phyloP scores from a whole-genome alignment of 164 flowering plant genomes.

The Brasenia schreberi region DNA sequence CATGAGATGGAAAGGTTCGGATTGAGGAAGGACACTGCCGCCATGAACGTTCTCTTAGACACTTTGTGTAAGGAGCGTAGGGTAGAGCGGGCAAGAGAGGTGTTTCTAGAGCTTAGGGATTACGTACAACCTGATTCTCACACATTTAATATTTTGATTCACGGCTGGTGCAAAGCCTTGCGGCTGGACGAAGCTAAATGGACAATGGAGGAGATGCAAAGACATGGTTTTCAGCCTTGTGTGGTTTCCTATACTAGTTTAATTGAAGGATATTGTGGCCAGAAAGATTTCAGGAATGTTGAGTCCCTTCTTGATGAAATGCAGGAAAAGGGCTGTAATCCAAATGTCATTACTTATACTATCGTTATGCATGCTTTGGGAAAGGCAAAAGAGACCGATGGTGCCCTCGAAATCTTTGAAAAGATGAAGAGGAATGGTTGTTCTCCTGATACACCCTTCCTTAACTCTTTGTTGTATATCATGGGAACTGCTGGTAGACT shows the following conservation, averaged over 20 bases:
- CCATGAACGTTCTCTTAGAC: slow-evolving; percentile 41
- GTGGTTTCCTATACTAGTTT: slow-evolving; percentile 43
- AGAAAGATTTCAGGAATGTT: slow-evolving; percentile 47
- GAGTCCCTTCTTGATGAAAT: slow-evolving; percentile 34
- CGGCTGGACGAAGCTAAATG: slow-evolving; percentile 30
- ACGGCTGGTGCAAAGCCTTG: slow-evolving; percentile 50
- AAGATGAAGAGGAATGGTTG: slow-evolving; percentile 38
- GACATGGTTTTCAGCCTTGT: slow-evolving; percentile 33
- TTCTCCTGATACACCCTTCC: slow-evolving; percentile 39
- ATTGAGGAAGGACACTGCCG: slow-evolving; percentile 21
- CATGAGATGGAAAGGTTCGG: slow-evolving; percentile 33
- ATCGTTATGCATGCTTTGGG: slow-evolving; percentile 47
- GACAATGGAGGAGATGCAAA: slow-evolving; percentile 36
- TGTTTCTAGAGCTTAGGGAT: slow-evolving; percentile 31
- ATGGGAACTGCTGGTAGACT: slow-evolving; percentile 38
- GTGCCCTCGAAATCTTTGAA: slow-evolving; percentile 42
- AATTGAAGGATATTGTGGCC: slow-evolving; percentile 39
- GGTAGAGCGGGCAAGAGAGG: slow-evolving; percentile 36
- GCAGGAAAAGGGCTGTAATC: slow-evolving; percentile 35
- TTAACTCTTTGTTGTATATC: slow-evolving; percentile 38
- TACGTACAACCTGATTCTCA: slow-evolving; percentile 19
- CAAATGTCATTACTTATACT: slow-evolving; percentile 45
- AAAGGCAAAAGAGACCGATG: slow-evolving; percentile 34
- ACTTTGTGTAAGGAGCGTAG: slow-evolving; percentile 39
- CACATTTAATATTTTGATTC: slow-evolving; percentile 47